These are phyloP conservation scores for Penicillium paradoxum DNA, from an alignment of 495 filamentous ascomycete genomes.

Conservation along the genomic window DNA sequence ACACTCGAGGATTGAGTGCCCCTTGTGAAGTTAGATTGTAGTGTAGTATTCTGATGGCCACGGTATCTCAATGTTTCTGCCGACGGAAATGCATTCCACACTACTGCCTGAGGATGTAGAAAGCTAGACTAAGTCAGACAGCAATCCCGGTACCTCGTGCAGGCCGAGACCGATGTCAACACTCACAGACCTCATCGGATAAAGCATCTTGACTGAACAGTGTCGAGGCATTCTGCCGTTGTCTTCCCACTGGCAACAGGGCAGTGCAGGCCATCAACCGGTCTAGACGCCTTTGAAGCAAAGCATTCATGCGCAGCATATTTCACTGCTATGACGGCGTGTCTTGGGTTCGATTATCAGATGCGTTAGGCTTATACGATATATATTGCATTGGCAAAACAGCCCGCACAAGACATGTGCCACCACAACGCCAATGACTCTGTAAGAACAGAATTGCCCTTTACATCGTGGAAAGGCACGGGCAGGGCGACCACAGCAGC, in stretches of 20 bases:
- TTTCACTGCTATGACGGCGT: slow-evolving; percentile 31
- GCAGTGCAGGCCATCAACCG: slow-evolving; percentile 29
- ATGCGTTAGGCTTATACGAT: slow-evolving; percentile 63
- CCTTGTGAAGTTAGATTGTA: background rate
- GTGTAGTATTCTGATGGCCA: background rate
- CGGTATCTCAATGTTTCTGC: no score
- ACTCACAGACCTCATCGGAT: background rate
- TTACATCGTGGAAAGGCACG: slow-evolving; percentile 61
- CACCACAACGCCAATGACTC: slow-evolving; percentile 51
- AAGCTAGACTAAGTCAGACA: background rate
- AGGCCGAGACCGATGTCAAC: background rate
- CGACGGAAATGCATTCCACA: no score
- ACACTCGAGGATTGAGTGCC: background rate
- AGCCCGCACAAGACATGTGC: slow-evolving; percentile 53
- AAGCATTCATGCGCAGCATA: slow-evolving; percentile 42
- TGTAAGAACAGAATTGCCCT: slow-evolving; percentile 63
- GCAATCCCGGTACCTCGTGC: background rate
- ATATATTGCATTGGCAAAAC: slow-evolving; percentile 60
- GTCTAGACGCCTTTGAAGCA: slow-evolving; percentile 60
- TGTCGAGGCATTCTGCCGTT: background rate
- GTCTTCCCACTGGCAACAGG: background rate
- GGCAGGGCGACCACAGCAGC: no score
- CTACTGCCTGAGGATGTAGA: background rate
- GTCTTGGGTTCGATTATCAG: no score
- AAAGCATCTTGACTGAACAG: no score